These are phyloP conservation scores for Podochytrium sp. DNA, from an alignment of 192 early-diverging fungal species.

Conservation along the genomic window DNA sequence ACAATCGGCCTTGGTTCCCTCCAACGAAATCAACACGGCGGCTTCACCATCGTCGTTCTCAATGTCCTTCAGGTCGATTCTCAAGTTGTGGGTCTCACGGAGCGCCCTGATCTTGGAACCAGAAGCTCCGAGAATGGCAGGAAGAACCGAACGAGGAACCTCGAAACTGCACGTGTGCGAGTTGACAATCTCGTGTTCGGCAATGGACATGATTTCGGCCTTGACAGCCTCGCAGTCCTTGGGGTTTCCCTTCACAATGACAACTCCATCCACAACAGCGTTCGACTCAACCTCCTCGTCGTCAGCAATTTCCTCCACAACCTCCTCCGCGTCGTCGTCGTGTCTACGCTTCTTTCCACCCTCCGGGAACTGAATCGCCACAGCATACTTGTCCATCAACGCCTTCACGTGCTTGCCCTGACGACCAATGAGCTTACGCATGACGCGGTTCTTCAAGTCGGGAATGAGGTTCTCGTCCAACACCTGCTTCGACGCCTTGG, in stretches of 20 bases:
- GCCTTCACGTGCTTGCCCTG: conserved; percentile 82
- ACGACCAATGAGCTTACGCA: conserved; percentile 79
- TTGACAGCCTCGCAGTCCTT: conserved; percentile 79
- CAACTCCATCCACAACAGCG: conserved; percentile 46
- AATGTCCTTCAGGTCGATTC: conserved; percentile 72
- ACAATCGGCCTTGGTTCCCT: conserved; percentile 47
- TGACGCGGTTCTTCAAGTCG: conserved; percentile 44
- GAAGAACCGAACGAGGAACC: conserved; percentile 68
- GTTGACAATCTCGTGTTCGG: conserved; percentile 74
- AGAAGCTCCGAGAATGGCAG: conserved; percentile 77
- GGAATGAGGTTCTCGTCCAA: conserved; percentile 33
- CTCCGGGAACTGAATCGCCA: conserved; percentile 67
- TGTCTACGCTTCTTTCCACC: conserved; percentile 36
- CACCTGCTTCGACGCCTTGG: conserved; percentile 59
- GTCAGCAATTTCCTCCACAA: conserved; percentile 55
- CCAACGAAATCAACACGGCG: conserved; percentile 41
- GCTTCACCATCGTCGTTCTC: conserved; percentile 44
- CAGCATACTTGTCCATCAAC: conserved; percentile 74
- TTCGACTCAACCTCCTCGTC: conserved; percentile 19
- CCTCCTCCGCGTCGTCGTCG: conserved; percentile 52
- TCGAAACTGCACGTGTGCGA: conserved; percentile 65
- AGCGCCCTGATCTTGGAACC: conserved; percentile 75
- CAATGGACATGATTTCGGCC: conserved; percentile 79
- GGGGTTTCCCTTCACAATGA: conserved; percentile 83
- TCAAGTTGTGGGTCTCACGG: conserved; percentile 56